Evolutionary conservation across 306 rosid genomes (phyloP), one percentile per base, ranked within the genome.

Genomic region (Geum urbanum): DNA sequence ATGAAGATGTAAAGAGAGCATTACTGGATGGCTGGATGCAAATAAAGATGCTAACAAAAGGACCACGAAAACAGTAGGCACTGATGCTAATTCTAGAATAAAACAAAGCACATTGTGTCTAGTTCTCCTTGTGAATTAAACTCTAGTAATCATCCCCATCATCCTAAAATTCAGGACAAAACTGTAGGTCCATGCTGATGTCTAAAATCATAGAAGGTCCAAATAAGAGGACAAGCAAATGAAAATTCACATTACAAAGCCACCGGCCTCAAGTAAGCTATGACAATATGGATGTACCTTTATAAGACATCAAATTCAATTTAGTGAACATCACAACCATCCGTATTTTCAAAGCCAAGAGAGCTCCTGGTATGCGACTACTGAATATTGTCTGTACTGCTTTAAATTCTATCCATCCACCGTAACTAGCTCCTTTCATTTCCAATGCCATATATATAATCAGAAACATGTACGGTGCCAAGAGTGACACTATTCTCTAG

Each of bases 261-360:
- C 49, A 62, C 46, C 49, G 48, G 15, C 46, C 66, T 27, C 32
- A 39, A 39, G 12, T 62, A 39, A n/a, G 67, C 69, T 6, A 11
- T 13, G 53, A 64, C 53, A 44, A 32, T 40, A 51, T 39, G 19
- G 51, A 51, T 37, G 69, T 13, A 64, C 69, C 66, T 64, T 64
- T 20, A 5, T 45, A 51, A 18, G 49, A 67, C 9, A 35, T 18
- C n/a, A 40, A 0, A 18, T 43, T 20, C 73, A 13, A 5, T 10
- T 12, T 7, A 41, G 73, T 54, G 63, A 43, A 20, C 73, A 69
- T 41, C 63, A 22, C 37, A 43, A 41, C 73, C 54, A 52, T 41
- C 73, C 44, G 20, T 55, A 41, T 7, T 43, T 20, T 43, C n/a
- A 43, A 43, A 55, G 40, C 72, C 72, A n/a, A 67, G 18, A 37